Evolutionary conservation across 495 filamentous ascomycete species (phyloP), one percentile per base, ranked within the genome.

Genomic region (Xylaria castorea): DNA sequence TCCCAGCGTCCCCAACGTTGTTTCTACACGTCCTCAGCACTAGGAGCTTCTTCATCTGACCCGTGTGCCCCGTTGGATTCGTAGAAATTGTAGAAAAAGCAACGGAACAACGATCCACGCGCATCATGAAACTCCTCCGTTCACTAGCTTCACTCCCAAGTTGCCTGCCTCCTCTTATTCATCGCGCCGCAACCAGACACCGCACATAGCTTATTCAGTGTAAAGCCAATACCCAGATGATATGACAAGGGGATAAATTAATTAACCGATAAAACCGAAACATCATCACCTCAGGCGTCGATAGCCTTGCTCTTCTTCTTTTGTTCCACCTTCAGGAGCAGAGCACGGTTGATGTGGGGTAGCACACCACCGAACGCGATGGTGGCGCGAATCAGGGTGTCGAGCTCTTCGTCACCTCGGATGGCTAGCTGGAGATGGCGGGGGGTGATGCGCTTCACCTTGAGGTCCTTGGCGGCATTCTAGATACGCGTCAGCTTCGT

Each of bases 371-470:
- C 96, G 74, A 97, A 98, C 71, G 96, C 96, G 80, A 99, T 99
- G 61, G 96, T 99, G 38, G 96, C 96, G 76, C 97, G 92, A 81
- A 98, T 98, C 42, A 99, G 88, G 50, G 94, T 98, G 78, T 99
- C 96, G 75, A 99, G 87, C 85, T 99, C 96, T 86, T 99, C 96
- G 82, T 99, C 96, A 79, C 96, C 96, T 76, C 96, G 94, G 83
- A 99, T 99, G 76, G 96, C 96, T 60, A 99, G 93, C 83, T 99
- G 96, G 75, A 99, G 86, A 83, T 99, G 96, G 80, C 96, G 96
- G 40, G 96, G 96, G 4, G 96, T 99, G 85, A 99, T 99, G 84
- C 96, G 96, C 92, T 98, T 99, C 85, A 98, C 96, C 84, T 99
- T 99, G 77, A 98, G 92, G 83, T 99, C 96, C 87, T 98, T 98